Percentiles rank a stretch among this genome's conserved stretches.
These are phyloP conservation scores for Acanthamoeba culbertsoni DNA, from an alignment of 208 protist genomes.

Conservation along the genomic window DNA sequence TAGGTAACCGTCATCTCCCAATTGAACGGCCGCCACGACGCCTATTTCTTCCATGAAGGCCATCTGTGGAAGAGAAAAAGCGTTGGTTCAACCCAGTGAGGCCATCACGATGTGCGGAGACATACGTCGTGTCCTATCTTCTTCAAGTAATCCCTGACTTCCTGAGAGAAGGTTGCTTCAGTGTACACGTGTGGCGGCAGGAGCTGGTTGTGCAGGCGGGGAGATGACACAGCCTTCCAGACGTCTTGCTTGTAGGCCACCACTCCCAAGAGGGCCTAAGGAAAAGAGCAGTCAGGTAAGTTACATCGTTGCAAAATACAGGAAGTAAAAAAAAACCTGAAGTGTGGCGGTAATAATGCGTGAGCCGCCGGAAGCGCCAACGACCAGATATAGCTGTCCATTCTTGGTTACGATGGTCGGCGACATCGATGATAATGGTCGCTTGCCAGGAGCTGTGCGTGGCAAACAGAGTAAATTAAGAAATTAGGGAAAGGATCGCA, in stretches of 20 bases:
- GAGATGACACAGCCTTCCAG: neutral
- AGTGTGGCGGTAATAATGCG: conserved; percentile 70
- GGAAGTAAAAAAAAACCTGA: conserved; percentile 23
- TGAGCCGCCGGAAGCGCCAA: conserved; percentile 70
- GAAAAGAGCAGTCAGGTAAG: neutral
- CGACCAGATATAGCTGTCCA: conserved; percentile 56
- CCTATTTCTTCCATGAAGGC: neutral
- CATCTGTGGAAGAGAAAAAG: neutral
- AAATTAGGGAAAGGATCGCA: too few species aligned
- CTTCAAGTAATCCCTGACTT: neutral
- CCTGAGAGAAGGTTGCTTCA: neutral
- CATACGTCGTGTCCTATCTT: neutral
- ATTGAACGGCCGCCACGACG: neutral
- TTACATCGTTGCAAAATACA: neutral
- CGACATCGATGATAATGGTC: conserved; percentile 77
- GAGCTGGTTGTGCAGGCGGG: conserved; percentile 41
- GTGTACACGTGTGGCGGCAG: conserved; percentile 12
- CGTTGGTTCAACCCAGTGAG: too few species aligned
- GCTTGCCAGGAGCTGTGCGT: conserved; percentile 69
- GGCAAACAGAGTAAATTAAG: neutral
- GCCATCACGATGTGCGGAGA: neutral
- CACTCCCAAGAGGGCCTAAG: conserved; percentile 28
- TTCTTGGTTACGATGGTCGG: conserved; percentile 73
- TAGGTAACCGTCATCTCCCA: neutral
- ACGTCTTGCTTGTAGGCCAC: conserved; percentile 18